Evolutionary conservation across 331 rosid species (phyloP).

Genomic region (Arachis monticola): DNA sequence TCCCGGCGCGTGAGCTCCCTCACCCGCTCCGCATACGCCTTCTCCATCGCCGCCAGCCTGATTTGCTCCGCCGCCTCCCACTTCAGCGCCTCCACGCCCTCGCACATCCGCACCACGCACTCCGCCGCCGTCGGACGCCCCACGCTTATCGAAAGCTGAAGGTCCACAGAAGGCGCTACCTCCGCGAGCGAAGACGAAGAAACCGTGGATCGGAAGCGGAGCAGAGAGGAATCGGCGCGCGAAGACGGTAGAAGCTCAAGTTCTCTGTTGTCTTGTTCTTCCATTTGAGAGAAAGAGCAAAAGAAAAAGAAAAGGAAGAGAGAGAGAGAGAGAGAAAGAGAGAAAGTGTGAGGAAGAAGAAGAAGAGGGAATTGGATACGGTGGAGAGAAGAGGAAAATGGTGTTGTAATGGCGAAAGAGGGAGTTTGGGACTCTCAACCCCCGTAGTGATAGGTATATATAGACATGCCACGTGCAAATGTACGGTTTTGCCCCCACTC

Average conservation of each 20-base stretch:
- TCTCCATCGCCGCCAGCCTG: constrained; percentile 83
- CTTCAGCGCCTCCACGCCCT: constrained; percentile 69
- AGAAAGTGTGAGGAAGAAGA: not conserved
- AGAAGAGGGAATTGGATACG: constrained; percentile 2
- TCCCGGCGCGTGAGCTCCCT: constrained; percentile 85
- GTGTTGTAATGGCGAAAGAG: constrained; percentile 10
- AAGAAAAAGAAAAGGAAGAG: not conserved
- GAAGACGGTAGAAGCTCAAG: constrained; percentile 80
- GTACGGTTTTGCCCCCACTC: constrained; percentile 39
- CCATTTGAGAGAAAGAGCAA: constrained; percentile 51
- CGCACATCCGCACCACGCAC: constrained; percentile 40
- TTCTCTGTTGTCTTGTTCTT: constrained; percentile 69
- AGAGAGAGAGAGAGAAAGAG: not conserved
- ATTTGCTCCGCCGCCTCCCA: constrained; percentile 97
- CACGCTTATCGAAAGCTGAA: constrained; percentile 79
- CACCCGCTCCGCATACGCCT: constrained; percentile 87
- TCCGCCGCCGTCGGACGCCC: constrained; percentile 28
- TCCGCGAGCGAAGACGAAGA: constrained; percentile 38
- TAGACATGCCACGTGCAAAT: constrained; percentile 33
- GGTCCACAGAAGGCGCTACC: constrained; percentile 59
- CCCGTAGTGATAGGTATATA: constrained; percentile 50
- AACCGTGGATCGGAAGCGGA: constrained; percentile 52
- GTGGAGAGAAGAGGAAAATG: constrained; percentile 13
- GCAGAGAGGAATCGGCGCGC: constrained; percentile 49
- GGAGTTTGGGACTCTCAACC: constrained; percentile 17